Evolutionary conservation across 2,329 filamentous ascomycete species (phyloP).

Genomic region (Ophiocordyceps unilateralis): DNA sequence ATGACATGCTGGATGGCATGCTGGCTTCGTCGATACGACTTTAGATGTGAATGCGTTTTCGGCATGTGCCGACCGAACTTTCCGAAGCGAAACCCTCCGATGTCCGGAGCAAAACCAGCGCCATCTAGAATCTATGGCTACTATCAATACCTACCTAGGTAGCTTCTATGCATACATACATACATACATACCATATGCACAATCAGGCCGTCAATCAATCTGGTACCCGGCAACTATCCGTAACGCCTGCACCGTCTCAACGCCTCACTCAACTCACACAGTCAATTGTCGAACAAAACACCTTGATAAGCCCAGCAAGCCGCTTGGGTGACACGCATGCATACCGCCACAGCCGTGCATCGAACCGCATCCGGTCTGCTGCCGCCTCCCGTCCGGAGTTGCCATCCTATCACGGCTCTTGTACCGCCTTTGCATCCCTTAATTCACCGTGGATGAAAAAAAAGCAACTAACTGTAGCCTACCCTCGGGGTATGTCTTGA

Average conservation of each 20-base stretch:
- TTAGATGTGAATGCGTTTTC: too few relatives aligned
- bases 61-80: background rate
- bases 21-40: too few relatives aligned
- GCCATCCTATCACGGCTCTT: background rate
- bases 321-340: background rate
- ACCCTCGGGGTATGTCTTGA: too few relatives aligned
- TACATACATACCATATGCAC: background rate
- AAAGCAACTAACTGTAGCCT: background rate
- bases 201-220: too few relatives aligned
- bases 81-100: too few relatives aligned
- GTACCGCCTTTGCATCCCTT: background rate
- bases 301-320: background rate
- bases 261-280: too few relatives aligned
- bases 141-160: background rate
- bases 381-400: background rate
- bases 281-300: too few relatives aligned
- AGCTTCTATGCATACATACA: background rate
- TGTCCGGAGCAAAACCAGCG: background rate
- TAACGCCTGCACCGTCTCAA: background rate
- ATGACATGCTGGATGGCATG: too few relatives aligned
- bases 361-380: background rate
- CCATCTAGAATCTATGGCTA: background rate
- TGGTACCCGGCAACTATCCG: too few relatives aligned
- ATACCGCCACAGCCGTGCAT: background rate
- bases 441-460: too few relatives aligned